phyloP scores from a whole-genome alignment of 2,329 filamentous ascomycete genomes.

The Pseudogymnoascus sp. region DNA sequence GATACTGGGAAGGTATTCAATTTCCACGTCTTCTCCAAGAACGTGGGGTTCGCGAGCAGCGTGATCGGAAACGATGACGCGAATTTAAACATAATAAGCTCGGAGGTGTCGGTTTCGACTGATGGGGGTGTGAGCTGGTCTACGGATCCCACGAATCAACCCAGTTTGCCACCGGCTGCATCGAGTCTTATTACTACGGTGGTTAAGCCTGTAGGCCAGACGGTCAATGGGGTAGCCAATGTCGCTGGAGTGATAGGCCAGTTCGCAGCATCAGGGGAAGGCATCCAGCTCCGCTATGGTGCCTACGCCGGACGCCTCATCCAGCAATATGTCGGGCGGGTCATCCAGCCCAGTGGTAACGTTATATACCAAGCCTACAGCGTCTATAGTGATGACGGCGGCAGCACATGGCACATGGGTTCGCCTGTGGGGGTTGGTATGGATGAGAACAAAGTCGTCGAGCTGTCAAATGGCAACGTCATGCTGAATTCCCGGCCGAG shows the following conservation, averaged over 20 bases:
- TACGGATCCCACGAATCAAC: neutral
- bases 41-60: neutral
- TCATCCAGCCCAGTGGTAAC: neutral
- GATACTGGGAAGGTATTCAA: neutral
- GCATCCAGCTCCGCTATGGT: neutral
- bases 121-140: neutral
- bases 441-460: slow-evolving; percentile 5
- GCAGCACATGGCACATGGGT: neutral
- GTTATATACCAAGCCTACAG: neutral
- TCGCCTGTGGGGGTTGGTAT: neutral
- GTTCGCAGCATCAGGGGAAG: neutral
- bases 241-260: neutral
- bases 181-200: neutral
- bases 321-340: neutral
- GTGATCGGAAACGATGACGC: neutral
- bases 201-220: neutral
- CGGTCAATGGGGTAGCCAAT: neutral
- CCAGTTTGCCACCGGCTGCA: neutral
- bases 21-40: slow-evolving; percentile 7
- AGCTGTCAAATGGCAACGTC: neutral
- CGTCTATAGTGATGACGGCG: neutral
- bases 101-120: neutral
- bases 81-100: neutral
- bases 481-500: neutral
- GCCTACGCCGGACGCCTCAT: neutral